Conservation (phyloP, 306 rosid genomes). For the Corylus heterophylla region DNA sequence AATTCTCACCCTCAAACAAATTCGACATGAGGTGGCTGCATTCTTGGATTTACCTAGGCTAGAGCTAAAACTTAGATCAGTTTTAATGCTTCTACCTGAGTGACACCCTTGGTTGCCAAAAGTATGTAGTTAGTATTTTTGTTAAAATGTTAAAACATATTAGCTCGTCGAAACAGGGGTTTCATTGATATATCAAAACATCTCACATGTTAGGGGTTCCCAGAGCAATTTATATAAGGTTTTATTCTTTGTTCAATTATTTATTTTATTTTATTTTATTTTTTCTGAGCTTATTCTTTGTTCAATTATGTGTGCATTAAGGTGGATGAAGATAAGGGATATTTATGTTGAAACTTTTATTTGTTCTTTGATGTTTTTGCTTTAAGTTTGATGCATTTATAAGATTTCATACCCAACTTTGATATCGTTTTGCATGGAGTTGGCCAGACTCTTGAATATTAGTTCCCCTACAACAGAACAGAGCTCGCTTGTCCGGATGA, state of each 20-base stretch:
- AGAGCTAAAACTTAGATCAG: background rate
- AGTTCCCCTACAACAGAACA: constrained; percentile 10
- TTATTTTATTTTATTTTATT: too few species aligned
- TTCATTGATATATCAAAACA: background rate
- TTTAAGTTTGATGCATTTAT: background rate
- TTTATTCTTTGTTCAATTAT: background rate
- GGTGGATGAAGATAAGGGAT: background rate
- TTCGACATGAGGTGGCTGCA: background rate
- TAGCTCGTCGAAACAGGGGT: background rate
- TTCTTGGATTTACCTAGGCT: background rate
- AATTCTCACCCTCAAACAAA: background rate
- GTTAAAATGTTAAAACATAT: background rate
- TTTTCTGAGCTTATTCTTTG: background rate
- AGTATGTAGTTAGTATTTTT: background rate
- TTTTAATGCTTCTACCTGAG: background rate
- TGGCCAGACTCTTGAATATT: background rate
- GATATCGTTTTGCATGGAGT: too few species aligned
- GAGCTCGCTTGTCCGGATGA: background rate
- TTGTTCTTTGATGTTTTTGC: background rate
- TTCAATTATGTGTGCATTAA: background rate
- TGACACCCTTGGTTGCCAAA: background rate
- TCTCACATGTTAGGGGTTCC: background rate
- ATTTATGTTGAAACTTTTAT: background rate
- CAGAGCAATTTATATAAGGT: background rate
- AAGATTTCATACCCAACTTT: background rate